phyloP scores from a whole-genome alignment of 768 basidiomycete species.

The Termitomyces sp. region DNA sequence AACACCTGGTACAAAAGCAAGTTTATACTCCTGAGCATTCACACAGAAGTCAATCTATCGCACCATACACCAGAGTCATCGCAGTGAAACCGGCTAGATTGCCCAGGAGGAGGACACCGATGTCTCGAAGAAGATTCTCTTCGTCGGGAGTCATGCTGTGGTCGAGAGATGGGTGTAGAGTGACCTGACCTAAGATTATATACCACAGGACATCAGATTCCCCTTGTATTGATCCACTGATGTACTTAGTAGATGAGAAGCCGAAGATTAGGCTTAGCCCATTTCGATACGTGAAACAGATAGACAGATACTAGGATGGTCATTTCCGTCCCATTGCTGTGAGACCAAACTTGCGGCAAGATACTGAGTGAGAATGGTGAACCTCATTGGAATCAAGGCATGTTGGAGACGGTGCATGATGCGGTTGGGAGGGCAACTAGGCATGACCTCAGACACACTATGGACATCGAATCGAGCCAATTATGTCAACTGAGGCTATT shows the following conservation, averaged over 20 bases:
- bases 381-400: too few species aligned
- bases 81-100: conserved; percentile 16
- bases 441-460: not conserved
- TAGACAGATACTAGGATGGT: conserved; percentile 1
- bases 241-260: not conserved
- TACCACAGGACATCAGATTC: not conserved
- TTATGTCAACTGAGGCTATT: not conserved
- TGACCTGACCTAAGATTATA: not conserved
- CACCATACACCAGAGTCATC: conserved; percentile 17
- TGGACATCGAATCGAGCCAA: not conserved
- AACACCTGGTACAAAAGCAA: conserved; percentile 5
- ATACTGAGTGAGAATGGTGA: not conserved
- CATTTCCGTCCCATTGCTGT: not conserved
- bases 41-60: not conserved
- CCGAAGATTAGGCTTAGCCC: not conserved
- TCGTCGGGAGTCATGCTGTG: conserved; percentile 7
- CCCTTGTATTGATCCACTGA: conserved; percentile 3
- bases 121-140: conserved; percentile 12
- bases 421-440: not conserved
- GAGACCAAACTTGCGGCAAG: not conserved
- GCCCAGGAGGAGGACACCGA: conserved; percentile 14
- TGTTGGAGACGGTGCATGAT: not conserved
- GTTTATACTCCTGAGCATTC: not conserved
- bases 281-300: not conserved
- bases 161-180: not conserved